Evolutionary conservation across 176 grass and related monocot genomes (phyloP).

Genomic region (Carex scoparia): DNA sequence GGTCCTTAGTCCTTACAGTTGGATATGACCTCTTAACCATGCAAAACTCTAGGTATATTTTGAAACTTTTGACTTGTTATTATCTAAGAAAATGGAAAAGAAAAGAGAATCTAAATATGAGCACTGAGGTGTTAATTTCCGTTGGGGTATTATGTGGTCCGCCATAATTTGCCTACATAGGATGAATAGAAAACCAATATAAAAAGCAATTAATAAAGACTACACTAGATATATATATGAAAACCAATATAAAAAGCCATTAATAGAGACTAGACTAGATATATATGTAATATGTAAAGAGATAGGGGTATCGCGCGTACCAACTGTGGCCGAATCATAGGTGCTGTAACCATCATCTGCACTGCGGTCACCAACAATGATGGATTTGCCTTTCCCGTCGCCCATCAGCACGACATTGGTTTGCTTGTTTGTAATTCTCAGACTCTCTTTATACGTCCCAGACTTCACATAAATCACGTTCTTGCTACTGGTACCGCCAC

Average conservation of each 20-base stretch:
- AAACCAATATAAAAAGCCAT: background rate
- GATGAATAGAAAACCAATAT: background rate
- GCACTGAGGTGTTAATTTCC: background rate
- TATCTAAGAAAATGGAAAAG: background rate
- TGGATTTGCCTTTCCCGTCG: conserved; percentile 70
- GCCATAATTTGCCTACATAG: background rate
- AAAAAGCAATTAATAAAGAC: conserved; percentile 1
- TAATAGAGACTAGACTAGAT: background rate
- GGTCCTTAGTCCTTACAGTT: conserved; percentile 6
- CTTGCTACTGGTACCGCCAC: conserved; percentile 3
- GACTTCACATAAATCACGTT: conserved; percentile 77
- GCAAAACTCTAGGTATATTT: background rate
- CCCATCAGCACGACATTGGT: conserved; percentile 70
- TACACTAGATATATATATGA: background rate
- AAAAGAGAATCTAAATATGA: background rate
- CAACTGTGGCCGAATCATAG: conserved; percentile 63
- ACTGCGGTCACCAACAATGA: conserved; percentile 55
- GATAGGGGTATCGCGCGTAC: conserved; percentile 20
- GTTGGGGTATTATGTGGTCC: background rate
- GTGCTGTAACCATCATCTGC: conserved; percentile 47
- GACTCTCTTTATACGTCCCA: conserved; percentile 59
- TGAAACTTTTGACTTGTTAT: background rate
- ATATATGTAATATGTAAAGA: background rate
- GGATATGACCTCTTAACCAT: background rate
- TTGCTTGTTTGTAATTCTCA: conserved; percentile 46